Evolutionary conservation across 2,329 filamentous ascomycete species (phyloP).

Genomic region (Arthrobotrys sinensis): DNA sequence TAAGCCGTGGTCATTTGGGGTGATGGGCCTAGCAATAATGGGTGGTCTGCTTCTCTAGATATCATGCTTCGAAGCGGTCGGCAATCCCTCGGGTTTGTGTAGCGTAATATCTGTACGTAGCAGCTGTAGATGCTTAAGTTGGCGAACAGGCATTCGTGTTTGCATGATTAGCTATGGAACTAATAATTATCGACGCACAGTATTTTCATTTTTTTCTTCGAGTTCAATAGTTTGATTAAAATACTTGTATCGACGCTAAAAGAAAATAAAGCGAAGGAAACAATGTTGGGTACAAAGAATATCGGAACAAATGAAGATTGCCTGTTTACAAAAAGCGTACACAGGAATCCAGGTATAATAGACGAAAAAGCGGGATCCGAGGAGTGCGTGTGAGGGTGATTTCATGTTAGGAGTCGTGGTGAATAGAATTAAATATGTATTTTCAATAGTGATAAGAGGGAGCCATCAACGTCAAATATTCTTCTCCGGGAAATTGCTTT

Average conservation of each 20-base stretch:
- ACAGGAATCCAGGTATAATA: constrained; percentile 9
- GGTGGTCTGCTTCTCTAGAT: constrained; percentile 9
- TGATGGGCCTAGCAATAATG: constrained; percentile 3
- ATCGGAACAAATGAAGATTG: constrained; percentile 40
- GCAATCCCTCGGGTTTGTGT: no score
- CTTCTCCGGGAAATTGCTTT: constrained; percentile 46
- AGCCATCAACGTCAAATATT: constrained; percentile 45
- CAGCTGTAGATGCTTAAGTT: not conserved
- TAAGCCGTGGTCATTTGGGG: constrained; percentile 3
- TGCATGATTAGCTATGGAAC: not conserved
- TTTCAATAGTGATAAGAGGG: constrained; percentile 37
- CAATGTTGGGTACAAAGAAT: constrained; percentile 52
- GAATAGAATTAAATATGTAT: constrained; percentile 52
- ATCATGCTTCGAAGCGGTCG: no score
- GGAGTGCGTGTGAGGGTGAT: constrained; percentile 21
- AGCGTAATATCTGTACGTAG: no score
- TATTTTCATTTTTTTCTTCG: constrained; percentile 54
- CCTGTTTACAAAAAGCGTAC: constrained; percentile 27
- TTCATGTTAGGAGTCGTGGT: constrained; percentile 45
- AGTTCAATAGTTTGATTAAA: constrained; percentile 60
- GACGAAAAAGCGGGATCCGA: constrained; percentile 30
- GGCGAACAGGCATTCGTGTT: not conserved
- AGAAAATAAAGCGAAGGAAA: constrained; percentile 54
- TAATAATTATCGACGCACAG: constrained; percentile 7
- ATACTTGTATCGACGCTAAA: constrained; percentile 61